These are phyloP conservation scores for Papiliotrema nemorosa DNA, from an alignment of 1,284 basidiomycete genomes.

Conservation along the genomic window DNA sequence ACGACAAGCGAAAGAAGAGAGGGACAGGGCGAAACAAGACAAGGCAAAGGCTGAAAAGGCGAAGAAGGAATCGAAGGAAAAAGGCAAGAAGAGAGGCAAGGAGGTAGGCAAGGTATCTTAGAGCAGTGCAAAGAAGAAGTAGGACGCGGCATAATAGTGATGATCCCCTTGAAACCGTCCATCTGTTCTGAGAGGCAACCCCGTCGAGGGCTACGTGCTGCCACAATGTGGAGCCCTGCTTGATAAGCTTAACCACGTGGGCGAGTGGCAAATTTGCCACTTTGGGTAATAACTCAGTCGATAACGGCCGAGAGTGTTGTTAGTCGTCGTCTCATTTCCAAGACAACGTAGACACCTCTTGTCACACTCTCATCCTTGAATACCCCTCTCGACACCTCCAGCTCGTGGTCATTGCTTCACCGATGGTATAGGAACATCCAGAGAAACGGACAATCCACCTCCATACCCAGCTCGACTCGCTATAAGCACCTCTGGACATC, in stretches of 20 bases:
- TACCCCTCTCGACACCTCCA: not conserved
- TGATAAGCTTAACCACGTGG: too few relatives aligned
- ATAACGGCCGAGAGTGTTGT: too few relatives aligned
- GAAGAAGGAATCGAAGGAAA: not conserved
- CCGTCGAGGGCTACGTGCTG: too few relatives aligned
- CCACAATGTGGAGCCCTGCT: too few relatives aligned
- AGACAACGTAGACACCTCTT: too few relatives aligned
- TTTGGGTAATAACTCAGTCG: too few relatives aligned
- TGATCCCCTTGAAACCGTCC: too few relatives aligned
- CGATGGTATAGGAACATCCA: not conserved
- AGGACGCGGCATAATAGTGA: too few relatives aligned
- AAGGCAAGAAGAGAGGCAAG: not conserved
- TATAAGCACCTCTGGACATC: too few relatives aligned
- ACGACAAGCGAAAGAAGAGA: not conserved
- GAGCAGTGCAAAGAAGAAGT: not conserved
- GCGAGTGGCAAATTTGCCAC: too few relatives aligned
- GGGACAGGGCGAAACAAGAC: not conserved
- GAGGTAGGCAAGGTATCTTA: not conserved
- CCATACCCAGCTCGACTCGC: not conserved
- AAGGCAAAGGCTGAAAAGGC: not conserved
- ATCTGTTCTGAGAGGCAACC: too few relatives aligned
- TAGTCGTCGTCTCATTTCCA: too few relatives aligned
- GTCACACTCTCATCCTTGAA: not conserved
- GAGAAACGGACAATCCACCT: not conserved
- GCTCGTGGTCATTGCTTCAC: not conserved